phyloP scores from a whole-genome alignment of 768 basidiomycete species.

The Phylloporus rhodoxanthus region DNA sequence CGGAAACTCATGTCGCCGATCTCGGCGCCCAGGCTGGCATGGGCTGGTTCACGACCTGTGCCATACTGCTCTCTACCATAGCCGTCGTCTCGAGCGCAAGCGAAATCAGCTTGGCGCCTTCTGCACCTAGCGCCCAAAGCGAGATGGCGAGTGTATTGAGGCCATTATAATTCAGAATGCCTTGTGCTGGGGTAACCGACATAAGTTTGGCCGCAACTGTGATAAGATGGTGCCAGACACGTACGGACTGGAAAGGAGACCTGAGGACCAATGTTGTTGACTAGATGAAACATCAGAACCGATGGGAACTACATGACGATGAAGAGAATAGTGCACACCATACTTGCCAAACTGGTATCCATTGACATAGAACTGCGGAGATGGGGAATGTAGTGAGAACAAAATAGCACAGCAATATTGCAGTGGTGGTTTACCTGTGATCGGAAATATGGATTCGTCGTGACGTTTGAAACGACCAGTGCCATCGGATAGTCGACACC shows the following conservation, averaged over 20 bases:
- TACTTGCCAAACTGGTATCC: slow-evolving; percentile 27
- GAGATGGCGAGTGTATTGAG: slow-evolving; percentile 44
- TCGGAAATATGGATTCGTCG: slow-evolving; percentile 40
- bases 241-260: slow-evolving; percentile 23
- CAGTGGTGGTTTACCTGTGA: slow-evolving; percentile 15
- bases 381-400: background rate
- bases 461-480: slow-evolving; percentile 40
- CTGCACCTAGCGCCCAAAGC: slow-evolving; percentile 38
- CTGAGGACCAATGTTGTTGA: slow-evolving; percentile 24
- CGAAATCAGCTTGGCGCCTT: slow-evolving; percentile 40
- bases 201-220: background rate
- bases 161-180: slow-evolving; percentile 45
- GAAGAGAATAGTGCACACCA: slow-evolving; percentile 3
- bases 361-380: slow-evolving; percentile 21
- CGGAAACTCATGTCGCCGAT: slow-evolving; percentile 8
- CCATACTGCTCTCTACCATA: slow-evolving; percentile 22
- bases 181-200: slow-evolving; percentile 36
- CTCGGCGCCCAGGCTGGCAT: slow-evolving; percentile 23
- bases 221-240: background rate
- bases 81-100: slow-evolving; percentile 36
- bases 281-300: slow-evolving; percentile 4
- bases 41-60: slow-evolving; percentile 21
- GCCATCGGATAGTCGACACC: slow-evolving; percentile 47
- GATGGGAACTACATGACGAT: no score
- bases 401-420: background rate